These are phyloP conservation scores for Pulveroboletus sp. DNA, from an alignment of 768 basidiomycete species.

Conservation along the genomic window DNA sequence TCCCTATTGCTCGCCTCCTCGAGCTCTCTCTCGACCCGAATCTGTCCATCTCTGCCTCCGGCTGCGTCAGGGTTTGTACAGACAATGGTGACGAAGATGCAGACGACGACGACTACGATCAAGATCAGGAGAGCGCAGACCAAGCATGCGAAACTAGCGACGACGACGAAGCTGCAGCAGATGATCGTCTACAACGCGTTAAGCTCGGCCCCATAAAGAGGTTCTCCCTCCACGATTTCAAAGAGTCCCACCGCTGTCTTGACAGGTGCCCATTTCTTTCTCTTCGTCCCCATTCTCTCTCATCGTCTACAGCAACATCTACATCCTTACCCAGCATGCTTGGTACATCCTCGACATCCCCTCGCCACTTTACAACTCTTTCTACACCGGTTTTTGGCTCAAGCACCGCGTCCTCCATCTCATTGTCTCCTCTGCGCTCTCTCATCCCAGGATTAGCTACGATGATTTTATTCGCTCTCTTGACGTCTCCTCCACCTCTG, in stretches of 20 bases:
- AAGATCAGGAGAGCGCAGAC: constrained; percentile 21
- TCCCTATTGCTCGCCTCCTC: constrained; percentile 40
- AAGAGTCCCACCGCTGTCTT: constrained; percentile 23
- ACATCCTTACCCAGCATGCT: constrained; percentile 53
- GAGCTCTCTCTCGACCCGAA: constrained; percentile 21
- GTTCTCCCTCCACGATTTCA: constrained; percentile 42
- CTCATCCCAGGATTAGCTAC: constrained; percentile 34
- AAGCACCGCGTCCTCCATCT: constrained; percentile 48
- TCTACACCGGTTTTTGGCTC: constrained; percentile 45
- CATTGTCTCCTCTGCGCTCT: constrained; percentile 36
- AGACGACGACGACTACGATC: constrained; percentile 17
- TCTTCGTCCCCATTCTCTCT: constrained; percentile 1
- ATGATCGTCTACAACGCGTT: constrained; percentile 28
- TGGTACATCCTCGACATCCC: constrained; percentile 68
- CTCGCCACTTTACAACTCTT: constrained; percentile 39
- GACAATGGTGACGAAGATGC: constrained; percentile 31
- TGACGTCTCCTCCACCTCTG: constrained; percentile 23
- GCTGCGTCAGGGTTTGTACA: constrained; percentile 35
- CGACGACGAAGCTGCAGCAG: neutral
- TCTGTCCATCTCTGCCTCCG: constrained; percentile 34
- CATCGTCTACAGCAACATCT: constrained; percentile 49
- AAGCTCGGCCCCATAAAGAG: constrained; percentile 42
- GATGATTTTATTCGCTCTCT: constrained; percentile 37
- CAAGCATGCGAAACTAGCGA: neutral
- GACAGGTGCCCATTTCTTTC: constrained; percentile 38